Evolutionary conservation across 306 rosid genomes (phyloP), one percentile per base, ranked within the genome.

Genomic region (Cucumis melo): DNA sequence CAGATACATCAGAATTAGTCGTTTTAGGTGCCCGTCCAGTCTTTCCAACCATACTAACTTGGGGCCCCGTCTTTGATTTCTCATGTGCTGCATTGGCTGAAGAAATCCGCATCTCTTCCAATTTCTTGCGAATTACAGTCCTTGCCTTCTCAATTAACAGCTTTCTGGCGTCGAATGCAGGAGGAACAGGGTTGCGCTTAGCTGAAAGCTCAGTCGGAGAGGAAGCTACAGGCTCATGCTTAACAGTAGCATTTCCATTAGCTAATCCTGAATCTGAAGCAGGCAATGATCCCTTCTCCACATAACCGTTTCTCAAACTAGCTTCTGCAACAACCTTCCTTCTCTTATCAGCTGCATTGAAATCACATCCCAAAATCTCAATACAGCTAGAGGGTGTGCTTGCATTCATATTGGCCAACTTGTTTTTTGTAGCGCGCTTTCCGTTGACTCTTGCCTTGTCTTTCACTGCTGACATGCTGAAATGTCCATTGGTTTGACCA

Each of bases 81-180:
- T 82, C 78, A 59, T 80, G 81, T 9, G 82, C 83, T 29, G 88
- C 81, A n/a, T 84, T 67, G 66, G 82, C 83, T 48, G 91, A 79
- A 10, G 86, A 80, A 85, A 88, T 80, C 84, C 84, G 90, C 58
- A 91, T 85, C 89, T 91, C 93, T 80, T 86, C 91, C 82, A 95
- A 78, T 82, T 89, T 89, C 90, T 87, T 90, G 79, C 78, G 81
- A 63, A 95, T 90, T 75, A 83, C 99, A 7, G 86, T 80, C 84
- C 96, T 90, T 73, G 98, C 99, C 82, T 86, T 92, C 81, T 90
- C 93, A 48, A 92, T 88, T 89, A 90, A 81, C 84, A 95, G 67
- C 81, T 89, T 92, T 79, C 96, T 89, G 14, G 88, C 88, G 78
- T 95, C 96, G 77, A 90, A 89, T 71, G 90, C 86, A 0, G 98